Evolutionary conservation across 2,329 filamentous ascomycete species (phyloP).

Genomic region (Bertia moriformis): DNA sequence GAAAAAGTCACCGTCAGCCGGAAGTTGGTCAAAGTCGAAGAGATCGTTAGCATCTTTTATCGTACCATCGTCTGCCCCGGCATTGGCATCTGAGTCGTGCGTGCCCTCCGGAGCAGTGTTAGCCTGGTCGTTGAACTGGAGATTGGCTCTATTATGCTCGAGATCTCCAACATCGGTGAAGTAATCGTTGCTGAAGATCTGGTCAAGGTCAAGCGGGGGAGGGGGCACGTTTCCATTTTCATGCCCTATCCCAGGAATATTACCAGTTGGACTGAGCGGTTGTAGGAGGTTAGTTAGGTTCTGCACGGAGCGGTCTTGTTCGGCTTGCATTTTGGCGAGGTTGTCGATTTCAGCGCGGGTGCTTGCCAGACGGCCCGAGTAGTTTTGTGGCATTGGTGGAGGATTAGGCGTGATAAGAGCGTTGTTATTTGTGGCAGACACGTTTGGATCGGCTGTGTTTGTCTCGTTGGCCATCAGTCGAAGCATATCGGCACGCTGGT

Average conservation of each 20-base stretch:
- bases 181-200: slow-evolving; percentile 1
- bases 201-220: not conserved
- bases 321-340: slow-evolving; percentile 62
- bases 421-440: slow-evolving; percentile 28
- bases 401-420: slow-evolving; percentile 38
- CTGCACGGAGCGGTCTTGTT: slow-evolving; percentile 65
- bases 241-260: slow-evolving; percentile 54
- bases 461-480: slow-evolving; percentile 28
- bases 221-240: slow-evolving; percentile 9
- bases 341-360: slow-evolving; percentile 66
- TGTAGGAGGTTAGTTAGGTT: slow-evolving; percentile 61
- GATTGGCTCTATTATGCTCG: not conserved
- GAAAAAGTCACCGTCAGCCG: not conserved
- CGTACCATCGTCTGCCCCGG: not conserved
- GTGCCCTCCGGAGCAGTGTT: not conserved
- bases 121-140: not conserved
- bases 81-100: not conserved
- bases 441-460: slow-evolving; percentile 20
- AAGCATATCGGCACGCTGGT: slow-evolving; percentile 28
- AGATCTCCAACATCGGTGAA: slow-evolving; percentile 1
- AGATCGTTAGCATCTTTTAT: not conserved
- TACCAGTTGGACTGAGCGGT: slow-evolving; percentile 66
- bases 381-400: slow-evolving; percentile 34
- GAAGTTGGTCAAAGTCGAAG: not conserved
- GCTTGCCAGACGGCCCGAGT: slow-evolving; percentile 14